Evolutionary conservation across 148 eudicot species (phyloP).

Genomic region (Oxyria digyna): DNA sequence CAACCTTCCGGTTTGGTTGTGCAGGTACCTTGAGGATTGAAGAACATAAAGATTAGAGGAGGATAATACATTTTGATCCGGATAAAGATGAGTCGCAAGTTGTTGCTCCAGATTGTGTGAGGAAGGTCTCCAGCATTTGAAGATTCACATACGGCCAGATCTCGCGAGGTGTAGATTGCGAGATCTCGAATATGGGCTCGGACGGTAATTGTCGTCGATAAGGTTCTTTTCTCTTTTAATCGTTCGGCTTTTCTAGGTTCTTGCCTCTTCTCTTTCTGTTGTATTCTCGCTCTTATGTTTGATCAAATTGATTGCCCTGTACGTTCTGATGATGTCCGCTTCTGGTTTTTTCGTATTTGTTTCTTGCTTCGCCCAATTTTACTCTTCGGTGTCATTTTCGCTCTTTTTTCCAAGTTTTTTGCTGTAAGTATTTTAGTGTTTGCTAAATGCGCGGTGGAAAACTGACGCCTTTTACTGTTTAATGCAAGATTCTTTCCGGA

Average conservation of each 20-base stretch:
- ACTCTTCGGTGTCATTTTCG: not conserved
- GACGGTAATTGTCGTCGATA: not conserved
- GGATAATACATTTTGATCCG: no score
- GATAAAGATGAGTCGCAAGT: no score
- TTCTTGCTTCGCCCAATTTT: not conserved
- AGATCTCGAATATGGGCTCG: no score
- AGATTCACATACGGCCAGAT: no score
- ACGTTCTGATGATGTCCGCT: not conserved
- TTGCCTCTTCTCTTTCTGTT: not conserved
- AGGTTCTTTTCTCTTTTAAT: not conserved
- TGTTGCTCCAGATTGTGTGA: no score
- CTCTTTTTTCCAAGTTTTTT: no score
- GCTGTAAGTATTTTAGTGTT: not conserved
- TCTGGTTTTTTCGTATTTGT: not conserved
- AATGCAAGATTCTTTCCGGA: not conserved
- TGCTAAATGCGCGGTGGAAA: not conserved
- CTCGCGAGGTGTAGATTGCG: no score
- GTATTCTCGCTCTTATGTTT: not conserved
- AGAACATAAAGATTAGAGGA: no score
- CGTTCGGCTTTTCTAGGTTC: conserved; percentile 1
- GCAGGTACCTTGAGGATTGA: no score
- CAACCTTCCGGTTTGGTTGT: no score
- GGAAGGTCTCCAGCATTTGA: no score
- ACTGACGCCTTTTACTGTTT: no score
- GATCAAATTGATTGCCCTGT: not conserved